Conservation (phyloP, 768 basidiomycete species). For the Hygrophoropsis aurantiaca region DNA sequence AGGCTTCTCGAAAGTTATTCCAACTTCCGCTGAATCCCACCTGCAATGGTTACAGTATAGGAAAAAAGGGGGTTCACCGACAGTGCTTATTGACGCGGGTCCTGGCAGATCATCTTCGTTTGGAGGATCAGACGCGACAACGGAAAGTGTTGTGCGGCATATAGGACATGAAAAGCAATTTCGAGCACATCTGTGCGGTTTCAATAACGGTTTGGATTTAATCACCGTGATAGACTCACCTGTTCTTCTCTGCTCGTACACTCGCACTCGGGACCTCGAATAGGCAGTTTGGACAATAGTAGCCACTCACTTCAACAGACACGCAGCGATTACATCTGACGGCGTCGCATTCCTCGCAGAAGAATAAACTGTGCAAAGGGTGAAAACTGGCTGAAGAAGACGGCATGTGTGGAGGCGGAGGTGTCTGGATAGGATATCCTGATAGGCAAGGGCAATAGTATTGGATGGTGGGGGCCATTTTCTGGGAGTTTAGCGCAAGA, state of each 20-base stretch:
- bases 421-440: slow-evolving; percentile 35
- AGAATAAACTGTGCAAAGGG: slow-evolving; percentile 82
- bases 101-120: slow-evolving; percentile 56
- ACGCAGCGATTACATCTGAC: slow-evolving; percentile 93
- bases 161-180: slow-evolving; percentile 97
- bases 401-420: slow-evolving; percentile 72
- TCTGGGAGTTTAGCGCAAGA: no score
- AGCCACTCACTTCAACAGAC: slow-evolving; percentile 90
- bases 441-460: slow-evolving; percentile 81
- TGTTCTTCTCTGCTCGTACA: slow-evolving; percentile 96
- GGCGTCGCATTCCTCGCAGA: slow-evolving; percentile 98
- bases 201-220: background rate
- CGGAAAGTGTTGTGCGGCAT: slow-evolving; percentile 86
- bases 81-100: slow-evolving; percentile 50
- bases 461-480: slow-evolving; percentile 44
- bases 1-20: slow-evolving; percentile 93
- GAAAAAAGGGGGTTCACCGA: slow-evolving; percentile 88
- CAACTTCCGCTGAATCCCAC: slow-evolving; percentile 93
- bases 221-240: slow-evolving; percentile 47
- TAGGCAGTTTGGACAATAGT: slow-evolving; percentile 97
- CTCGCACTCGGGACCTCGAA: slow-evolving; percentile 99
- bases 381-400: slow-evolving; percentile 85
- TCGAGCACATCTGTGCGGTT: slow-evolving; percentile 77
- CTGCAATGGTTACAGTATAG: slow-evolving; percentile 90
- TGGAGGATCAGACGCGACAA: slow-evolving; percentile 85